These are phyloP conservation scores for Phytomonas sp. DNA, from an alignment of 208 protist genomes.

Conservation along the genomic window DNA sequence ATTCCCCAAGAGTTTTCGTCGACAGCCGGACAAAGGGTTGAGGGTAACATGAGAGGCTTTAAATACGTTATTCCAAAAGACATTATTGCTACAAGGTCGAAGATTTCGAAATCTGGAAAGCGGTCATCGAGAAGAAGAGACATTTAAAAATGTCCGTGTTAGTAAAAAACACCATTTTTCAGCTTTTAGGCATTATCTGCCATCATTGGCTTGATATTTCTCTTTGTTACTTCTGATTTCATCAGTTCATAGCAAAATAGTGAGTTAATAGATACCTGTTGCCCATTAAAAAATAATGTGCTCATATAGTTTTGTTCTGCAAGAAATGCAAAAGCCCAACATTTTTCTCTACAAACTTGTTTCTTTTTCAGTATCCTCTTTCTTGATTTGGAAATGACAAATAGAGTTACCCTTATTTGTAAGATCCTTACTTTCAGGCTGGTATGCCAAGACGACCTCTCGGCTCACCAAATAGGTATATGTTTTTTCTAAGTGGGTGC, in stretches of 20 bases:
- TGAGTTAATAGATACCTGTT: too few relatives aligned
- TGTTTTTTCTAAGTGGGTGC: not conserved
- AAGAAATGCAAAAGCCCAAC: too few relatives aligned
- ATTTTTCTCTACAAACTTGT: too few relatives aligned
- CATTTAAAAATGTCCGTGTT: not conserved
- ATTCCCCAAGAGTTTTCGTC: slow-evolving; percentile 27
- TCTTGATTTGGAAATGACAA: not conserved
- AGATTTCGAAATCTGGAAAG: not conserved
- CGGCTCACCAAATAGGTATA: not conserved
- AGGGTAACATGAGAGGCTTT: slow-evolving; percentile 68
- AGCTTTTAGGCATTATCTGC: not conserved
- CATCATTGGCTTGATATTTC: not conserved
- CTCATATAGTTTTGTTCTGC: too few relatives aligned
- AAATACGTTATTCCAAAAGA: slow-evolving; percentile 21
- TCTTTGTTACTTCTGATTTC: too few relatives aligned
- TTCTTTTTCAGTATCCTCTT: slow-evolving; percentile 8
- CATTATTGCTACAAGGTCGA: not conserved
- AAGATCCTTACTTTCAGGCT: not conserved
- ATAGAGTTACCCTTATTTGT: not conserved
- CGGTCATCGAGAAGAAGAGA: not conserved
- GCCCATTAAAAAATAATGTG: too few relatives aligned
- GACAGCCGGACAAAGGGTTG: slow-evolving; percentile 54
- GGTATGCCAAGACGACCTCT: not conserved
- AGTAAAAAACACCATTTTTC: not conserved
- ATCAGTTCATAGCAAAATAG: too few relatives aligned